phyloP scores from a whole-genome alignment of 768 basidiomycete species.

The Megacollybia marginata region DNA sequence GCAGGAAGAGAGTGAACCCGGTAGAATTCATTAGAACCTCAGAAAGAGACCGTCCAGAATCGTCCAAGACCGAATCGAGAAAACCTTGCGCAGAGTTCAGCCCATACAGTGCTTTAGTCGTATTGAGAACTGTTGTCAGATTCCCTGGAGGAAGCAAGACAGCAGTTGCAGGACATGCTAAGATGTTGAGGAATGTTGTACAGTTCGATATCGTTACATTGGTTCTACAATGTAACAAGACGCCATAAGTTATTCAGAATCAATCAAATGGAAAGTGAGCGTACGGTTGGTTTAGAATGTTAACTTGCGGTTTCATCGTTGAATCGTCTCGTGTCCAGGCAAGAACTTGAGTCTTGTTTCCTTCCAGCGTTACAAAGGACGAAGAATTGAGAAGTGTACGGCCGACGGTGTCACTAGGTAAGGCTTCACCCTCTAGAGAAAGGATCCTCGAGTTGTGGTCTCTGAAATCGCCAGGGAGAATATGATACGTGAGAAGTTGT shows the following conservation, averaged over 20 bases:
- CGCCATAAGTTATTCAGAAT: no score
- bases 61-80: conserved; percentile 26
- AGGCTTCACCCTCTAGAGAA: conserved; percentile 28
- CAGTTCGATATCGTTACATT: no score
- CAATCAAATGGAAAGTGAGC: conserved; percentile 7
- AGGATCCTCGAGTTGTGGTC: conserved; percentile 4
- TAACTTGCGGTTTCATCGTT: conserved; percentile 17
- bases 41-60: conserved; percentile 20
- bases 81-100: no score
- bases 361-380: conserved; percentile 46
- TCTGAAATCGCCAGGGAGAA: conserved; percentile 37
- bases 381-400: conserved; percentile 53
- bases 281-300: conserved; percentile 44
- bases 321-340: conserved; percentile 31
- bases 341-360: conserved; percentile 49
- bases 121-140: no score
- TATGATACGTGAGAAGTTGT: conserved; percentile 40
- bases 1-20: conserved; percentile 67
- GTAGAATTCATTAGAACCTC: no score
- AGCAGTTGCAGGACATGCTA: no score
- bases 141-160: no score
- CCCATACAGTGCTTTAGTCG: no score
- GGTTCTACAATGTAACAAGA: no score
- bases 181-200: no score
- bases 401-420: conserved; percentile 55